These are phyloP conservation scores for Aspergillus saccharolyticus DNA, from an alignment of 495 filamentous ascomycete genomes.

Conservation along the genomic window DNA sequence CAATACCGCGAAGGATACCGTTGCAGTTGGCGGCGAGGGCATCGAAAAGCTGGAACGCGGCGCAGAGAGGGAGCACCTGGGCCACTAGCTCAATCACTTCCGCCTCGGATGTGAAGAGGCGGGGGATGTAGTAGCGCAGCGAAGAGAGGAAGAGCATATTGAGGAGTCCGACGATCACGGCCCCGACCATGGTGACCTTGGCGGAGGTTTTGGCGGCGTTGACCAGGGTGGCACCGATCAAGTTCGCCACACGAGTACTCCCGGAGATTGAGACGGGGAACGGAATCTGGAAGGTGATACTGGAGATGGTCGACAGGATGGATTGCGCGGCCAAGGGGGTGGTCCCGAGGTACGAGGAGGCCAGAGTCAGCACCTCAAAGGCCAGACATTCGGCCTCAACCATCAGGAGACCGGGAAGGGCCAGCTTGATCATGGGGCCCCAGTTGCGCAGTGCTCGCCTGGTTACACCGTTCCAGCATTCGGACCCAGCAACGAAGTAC, in stretches of 20 bases:
- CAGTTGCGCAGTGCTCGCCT: constrained; percentile 68
- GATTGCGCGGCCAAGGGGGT: constrained; percentile 66
- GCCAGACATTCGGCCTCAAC: constrained; percentile 87
- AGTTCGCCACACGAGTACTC: constrained; percentile 59
- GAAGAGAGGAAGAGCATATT: constrained; percentile 64
- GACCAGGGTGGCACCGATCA: constrained; percentile 64
- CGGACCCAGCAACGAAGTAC: constrained; percentile 46
- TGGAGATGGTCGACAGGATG: constrained; percentile 55
- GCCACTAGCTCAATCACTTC: constrained; percentile 76
- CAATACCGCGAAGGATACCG: constrained; percentile 77
- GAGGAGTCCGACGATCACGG: constrained; percentile 65
- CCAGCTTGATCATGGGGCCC: constrained; percentile 80
- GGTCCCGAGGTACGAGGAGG: constrained; percentile 65
- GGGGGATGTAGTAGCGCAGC: constrained; percentile 63
- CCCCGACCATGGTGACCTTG: constrained; percentile 61
- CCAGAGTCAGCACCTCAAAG: constrained; percentile 74
- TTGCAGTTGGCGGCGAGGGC: constrained; percentile 71
- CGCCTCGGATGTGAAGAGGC: constrained; percentile 72
- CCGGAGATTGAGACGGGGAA: constrained; percentile 61
- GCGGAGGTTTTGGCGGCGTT: constrained; percentile 67
- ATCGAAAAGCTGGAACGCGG: constrained; percentile 86
- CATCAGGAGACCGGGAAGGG: constrained; percentile 83
- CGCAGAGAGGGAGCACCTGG: constrained; percentile 67
- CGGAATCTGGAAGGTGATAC: constrained; percentile 61
- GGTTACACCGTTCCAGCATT: constrained; percentile 82